Evolutionary conservation across 1,284 basidiomycete genomes (phyloP).

Genomic region (Chalciporus piperatoides): DNA sequence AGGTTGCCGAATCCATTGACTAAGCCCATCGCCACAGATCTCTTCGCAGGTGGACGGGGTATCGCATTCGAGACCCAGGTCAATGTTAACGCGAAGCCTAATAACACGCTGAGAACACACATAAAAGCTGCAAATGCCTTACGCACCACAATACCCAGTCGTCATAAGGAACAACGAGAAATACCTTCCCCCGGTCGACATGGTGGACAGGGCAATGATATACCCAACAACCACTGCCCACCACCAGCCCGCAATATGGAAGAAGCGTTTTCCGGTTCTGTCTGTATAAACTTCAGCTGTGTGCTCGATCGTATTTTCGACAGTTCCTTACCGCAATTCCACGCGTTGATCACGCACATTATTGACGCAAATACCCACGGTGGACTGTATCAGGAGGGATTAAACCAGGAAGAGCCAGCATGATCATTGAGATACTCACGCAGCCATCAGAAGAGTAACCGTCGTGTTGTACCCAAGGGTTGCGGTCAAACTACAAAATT

Average conservation of each 20-base stretch:
- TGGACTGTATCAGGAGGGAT: constrained; percentile 39
- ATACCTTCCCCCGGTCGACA: constrained; percentile 54
- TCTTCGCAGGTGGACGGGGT: constrained; percentile 60
- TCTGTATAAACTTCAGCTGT: constrained; percentile 33
- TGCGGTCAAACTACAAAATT: constrained; percentile 46
- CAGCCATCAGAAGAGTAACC: constrained; percentile 56
- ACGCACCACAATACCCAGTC: constrained; percentile 49
- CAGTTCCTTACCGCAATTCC: constrained; percentile 54
- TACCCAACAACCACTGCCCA: constrained; percentile 60
- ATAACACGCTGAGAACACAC: neutral
- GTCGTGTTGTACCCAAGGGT: constrained; percentile 65
- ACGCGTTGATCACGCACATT: constrained; percentile 55
- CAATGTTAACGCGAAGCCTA: constrained; percentile 56
- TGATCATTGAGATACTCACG: constrained; percentile 41
- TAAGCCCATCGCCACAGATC: constrained; percentile 43
- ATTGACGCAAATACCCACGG: constrained; percentile 61
- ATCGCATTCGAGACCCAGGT: constrained; percentile 64
- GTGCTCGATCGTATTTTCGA: neutral
- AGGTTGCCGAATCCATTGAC: constrained; percentile 34
- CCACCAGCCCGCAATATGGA: constrained; percentile 60
- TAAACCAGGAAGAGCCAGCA: neutral
- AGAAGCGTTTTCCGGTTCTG: constrained; percentile 61
- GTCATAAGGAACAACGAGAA: constrained; percentile 66
- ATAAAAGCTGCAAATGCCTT: neutral
- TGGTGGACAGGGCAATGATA: constrained; percentile 57